These are phyloP conservation scores for Chaetomium cochliodes DNA, from an alignment of 495 filamentous ascomycete species.

Conservation along the genomic window DNA sequence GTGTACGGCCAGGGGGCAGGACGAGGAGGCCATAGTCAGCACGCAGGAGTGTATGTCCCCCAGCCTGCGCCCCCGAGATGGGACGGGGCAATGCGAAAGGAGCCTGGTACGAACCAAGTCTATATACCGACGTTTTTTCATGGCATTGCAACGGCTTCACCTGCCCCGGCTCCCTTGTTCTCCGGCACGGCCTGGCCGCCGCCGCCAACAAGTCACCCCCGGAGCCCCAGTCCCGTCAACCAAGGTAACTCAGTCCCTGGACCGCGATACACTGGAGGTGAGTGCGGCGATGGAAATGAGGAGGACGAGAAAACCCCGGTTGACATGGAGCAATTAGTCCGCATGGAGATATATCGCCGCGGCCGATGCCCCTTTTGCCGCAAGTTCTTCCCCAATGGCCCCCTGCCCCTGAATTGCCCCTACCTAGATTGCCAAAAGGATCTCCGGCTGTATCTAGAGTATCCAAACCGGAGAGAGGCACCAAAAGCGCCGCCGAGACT, in stretches of 20 bases:
- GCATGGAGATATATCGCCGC: conserved; percentile 18
- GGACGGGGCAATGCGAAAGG: neutral
- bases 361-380: conserved; percentile 23
- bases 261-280: neutral
- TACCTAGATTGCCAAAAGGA: conserved; percentile 14
- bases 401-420: conserved; percentile 7
- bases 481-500: conserved; percentile 20
- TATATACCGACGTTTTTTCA: neutral
- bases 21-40: neutral
- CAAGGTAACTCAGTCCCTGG: neutral
- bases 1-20: neutral
- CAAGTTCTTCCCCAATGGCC: neutral
- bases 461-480: neutral
- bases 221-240: neutral
- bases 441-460: conserved; percentile 6
- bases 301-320: neutral
- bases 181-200: neutral
- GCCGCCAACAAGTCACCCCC: neutral
- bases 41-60: neutral
- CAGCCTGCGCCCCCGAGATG: neutral
- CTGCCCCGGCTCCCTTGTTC: neutral
- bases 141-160: neutral
- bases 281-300: neutral
- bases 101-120: neutral
- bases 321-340: conserved; percentile 19